Conservation (phyloP, 1,284 basidiomycete species). For the Leccinum solheimii region DNA sequence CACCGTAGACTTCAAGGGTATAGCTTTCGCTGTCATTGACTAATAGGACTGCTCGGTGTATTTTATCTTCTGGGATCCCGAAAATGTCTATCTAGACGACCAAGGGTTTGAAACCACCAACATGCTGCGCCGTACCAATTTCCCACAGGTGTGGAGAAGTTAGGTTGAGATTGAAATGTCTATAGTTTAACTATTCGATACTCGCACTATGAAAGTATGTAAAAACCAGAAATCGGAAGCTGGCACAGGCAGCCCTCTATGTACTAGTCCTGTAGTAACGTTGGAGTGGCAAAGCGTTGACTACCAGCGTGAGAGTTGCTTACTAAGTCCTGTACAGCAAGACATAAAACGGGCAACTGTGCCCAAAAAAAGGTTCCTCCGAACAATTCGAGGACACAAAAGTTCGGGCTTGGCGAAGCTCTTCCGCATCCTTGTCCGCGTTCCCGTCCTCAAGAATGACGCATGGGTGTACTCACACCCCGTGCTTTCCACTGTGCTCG, state of each 20-base stretch:
- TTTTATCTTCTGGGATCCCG: background rate
- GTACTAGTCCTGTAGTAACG: no score
- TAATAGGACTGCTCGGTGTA: background rate
- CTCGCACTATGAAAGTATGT: background rate
- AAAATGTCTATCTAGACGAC: background rate
- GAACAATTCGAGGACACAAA: slow-evolving; percentile 54
- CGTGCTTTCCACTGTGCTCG: slow-evolving; percentile 34
- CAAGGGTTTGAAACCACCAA: background rate
- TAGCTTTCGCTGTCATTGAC: background rate
- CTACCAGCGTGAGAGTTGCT: slow-evolving; percentile 26
- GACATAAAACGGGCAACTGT: no score
- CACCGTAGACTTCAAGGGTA: background rate
- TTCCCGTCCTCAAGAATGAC: slow-evolving; percentile 82
- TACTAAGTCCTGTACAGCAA: slow-evolving; percentile 20
- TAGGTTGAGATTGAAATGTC: no score
- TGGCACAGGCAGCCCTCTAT: no score
- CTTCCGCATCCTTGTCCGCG: slow-evolving; percentile 82
- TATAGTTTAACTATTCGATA: no score
- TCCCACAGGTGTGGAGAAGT: no score
- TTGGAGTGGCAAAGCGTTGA: background rate
- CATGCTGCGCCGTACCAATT: no score
- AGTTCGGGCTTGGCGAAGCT: slow-evolving; percentile 82
- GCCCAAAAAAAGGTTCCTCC: no score
- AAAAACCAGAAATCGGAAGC: background rate
- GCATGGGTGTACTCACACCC: slow-evolving; percentile 39